Evolutionary conservation across 345 rosid genomes (phyloP).

Genomic region (Hypericum perforatum): DNA sequence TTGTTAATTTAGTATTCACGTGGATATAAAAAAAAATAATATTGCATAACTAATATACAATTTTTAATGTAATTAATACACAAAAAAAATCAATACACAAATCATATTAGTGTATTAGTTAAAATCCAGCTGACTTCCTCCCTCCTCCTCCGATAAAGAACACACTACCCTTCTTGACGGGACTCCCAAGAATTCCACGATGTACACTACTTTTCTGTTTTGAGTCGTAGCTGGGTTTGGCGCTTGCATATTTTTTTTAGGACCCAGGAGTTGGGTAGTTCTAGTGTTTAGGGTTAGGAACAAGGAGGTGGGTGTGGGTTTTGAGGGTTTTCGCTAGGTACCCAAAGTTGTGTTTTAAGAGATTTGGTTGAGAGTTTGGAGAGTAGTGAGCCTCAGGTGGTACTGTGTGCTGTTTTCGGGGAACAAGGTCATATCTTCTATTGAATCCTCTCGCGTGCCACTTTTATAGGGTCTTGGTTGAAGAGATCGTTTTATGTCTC

Average conservation of each 20-base stretch:
- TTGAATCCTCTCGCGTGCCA: constrained; percentile 77
- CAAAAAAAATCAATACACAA: no score
- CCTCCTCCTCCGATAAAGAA: no score
- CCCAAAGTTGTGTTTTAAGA: constrained; percentile 82
- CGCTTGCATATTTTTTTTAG: constrained; percentile 65
- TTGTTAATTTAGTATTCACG: no score
- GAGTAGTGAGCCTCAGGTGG: constrained; percentile 48
- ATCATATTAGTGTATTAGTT: no score
- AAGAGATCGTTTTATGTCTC: constrained; percentile 78
- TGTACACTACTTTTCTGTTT: no score
- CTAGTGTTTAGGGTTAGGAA: constrained; percentile 58
- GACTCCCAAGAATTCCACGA: no score
- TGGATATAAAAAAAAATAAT: no score
- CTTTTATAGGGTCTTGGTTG: constrained; percentile 69
- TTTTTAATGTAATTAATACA: no score
- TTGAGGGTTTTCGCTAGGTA: constrained; percentile 72
- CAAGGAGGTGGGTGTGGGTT: constrained; percentile 64
- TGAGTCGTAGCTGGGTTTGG: constrained; percentile 72
- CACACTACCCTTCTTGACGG: no score
- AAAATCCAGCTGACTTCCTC: no score
- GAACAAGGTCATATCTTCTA: constrained; percentile 67
- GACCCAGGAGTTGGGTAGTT: constrained; percentile 58
- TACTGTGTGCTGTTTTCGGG: constrained; percentile 62
- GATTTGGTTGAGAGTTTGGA: constrained; percentile 86
- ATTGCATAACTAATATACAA: no score